Evolutionary conservation across 345 rosid species (phyloP).

Genomic region (Moringa oleifera): DNA sequence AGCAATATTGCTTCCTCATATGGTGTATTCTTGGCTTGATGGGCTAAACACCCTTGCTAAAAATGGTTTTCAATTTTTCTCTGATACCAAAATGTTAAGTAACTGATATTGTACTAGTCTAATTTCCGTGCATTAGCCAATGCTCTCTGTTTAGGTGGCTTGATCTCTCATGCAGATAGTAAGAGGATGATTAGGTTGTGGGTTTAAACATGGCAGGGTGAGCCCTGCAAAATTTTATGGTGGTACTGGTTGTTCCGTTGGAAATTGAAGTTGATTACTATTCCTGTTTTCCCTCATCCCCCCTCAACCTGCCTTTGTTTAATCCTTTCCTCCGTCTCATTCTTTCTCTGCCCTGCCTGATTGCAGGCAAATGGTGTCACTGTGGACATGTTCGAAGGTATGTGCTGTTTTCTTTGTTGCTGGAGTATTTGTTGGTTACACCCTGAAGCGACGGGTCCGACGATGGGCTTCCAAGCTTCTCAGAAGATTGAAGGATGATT

Average conservation of each 20-base stretch:
- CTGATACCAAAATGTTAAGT: too few relatives aligned
- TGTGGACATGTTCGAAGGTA: conserved; percentile 75
- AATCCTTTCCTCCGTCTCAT: background rate
- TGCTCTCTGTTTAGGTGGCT: background rate
- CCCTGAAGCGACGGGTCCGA: conserved; percentile 62
- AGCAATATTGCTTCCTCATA: too few relatives aligned
- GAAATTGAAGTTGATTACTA: too few relatives aligned
- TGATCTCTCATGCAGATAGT: too few relatives aligned
- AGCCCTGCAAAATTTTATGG: too few relatives aligned
- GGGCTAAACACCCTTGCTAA: too few relatives aligned
- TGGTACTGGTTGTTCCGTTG: too few relatives aligned
- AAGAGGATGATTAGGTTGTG: too few relatives aligned
- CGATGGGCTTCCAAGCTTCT: conserved; percentile 72
- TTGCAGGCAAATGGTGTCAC: conserved; percentile 53
- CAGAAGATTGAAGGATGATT: conserved; percentile 60
- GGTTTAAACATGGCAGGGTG: too few relatives aligned
- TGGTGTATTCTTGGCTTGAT: too few relatives aligned
- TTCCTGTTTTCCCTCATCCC: background rate
- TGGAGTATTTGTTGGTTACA: conserved; percentile 72
- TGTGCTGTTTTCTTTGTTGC: conserved; percentile 72
- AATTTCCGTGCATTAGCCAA: background rate
- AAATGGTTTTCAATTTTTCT: too few relatives aligned
- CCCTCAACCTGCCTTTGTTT: too few relatives aligned
- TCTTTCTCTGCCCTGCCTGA: conserved; percentile 7
- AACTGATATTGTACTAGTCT: background rate